These are phyloP conservation scores for Scleromitrula shiraiana DNA, from an alignment of 2,329 filamentous ascomycete genomes.

Conservation along the genomic window DNA sequence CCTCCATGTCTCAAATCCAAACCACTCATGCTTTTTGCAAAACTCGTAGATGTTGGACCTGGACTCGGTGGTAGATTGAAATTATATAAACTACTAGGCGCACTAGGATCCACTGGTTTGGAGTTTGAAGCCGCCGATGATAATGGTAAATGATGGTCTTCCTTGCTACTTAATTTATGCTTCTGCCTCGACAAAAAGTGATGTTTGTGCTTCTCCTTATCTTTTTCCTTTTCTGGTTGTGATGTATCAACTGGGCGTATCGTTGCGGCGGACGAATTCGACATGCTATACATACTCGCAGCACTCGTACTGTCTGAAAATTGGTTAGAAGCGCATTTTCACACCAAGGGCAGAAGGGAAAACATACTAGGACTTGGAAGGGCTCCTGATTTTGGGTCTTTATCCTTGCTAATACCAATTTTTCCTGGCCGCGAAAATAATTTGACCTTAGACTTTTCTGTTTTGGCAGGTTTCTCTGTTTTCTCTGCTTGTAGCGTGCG, in stretches of 20 bases:
- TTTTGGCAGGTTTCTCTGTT: conserved; percentile 51
- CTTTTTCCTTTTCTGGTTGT: conserved; percentile 40
- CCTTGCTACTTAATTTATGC: conserved; percentile 64
- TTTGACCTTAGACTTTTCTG: conserved; percentile 73
- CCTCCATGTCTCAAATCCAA: conserved; percentile 72
- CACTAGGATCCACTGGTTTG: conserved; percentile 64
- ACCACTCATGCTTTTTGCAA: conserved; percentile 76
- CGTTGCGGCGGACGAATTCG: conserved; percentile 71
- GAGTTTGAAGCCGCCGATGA: conserved; percentile 74
- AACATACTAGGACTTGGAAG: conserved; percentile 65
- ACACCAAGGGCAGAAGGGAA: conserved; percentile 52
- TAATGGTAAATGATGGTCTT: conserved; percentile 63
- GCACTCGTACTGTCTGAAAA: conserved; percentile 33
- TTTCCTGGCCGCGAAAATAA: conserved; percentile 72
- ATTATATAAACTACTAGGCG: conserved; percentile 69
- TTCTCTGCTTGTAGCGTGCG: conserved; percentile 20
- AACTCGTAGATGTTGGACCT: conserved; percentile 54
- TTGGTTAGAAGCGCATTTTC: conserved; percentile 33
- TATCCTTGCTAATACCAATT: conserved; percentile 58
- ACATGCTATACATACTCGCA: conserved; percentile 61
- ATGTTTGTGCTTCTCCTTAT: conserved; percentile 69
- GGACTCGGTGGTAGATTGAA: conserved; percentile 70
- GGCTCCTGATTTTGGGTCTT: conserved; percentile 56
- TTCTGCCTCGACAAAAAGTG: conserved; percentile 75
- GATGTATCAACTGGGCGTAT: conserved; percentile 55